Evolutionary conservation across 257 asterid genomes (phyloP), one percentile per base, ranked within the genome.

Genomic region (Przewalskia tangutica): DNA sequence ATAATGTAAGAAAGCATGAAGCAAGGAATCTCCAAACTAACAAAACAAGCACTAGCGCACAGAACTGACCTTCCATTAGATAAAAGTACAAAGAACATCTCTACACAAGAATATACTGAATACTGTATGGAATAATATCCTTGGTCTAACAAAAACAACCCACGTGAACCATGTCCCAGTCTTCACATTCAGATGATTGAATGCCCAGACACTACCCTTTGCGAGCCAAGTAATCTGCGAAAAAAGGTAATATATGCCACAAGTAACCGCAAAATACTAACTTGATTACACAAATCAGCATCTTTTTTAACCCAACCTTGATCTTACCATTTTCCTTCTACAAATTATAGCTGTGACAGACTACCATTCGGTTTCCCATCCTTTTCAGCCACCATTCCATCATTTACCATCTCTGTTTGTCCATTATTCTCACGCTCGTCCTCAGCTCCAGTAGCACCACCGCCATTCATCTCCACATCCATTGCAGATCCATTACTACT

Each of bases 401-500:
- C 53, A 36, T 81, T 80, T 36, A 81, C 84, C 34, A 81, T 84
- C 82, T 82, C 87, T 11, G 78, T 87, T 6, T 77, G 79, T 17
- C 70, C 82, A 87, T 59, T 79, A 87, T 59, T 79, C 12, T 16
- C 76, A 83, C 77, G 65, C 53, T 76, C 85, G 1, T 27, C 32
- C 62, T 81, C 86, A 71, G 53, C 64, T 42, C 77, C 83, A 27
- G 60, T 68, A 23, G 56, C 83, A 50, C 51, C 55, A 5, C 59
- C 32, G 32, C 32, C 84, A 10, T 78, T 80, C 12, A 78, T 91
- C n/a, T 91, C 98, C 50, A 88, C 85, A 79, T 87, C 91, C 95
- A 91, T 91, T 12, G 85, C 84, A 48, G 67, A 81, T 38, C 65
- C 86, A 84, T 73, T 86, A 64, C 18, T 84, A 64, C 18, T 84